Conservation (phyloP, 495 filamentous ascomycete genomes). For the Bombardia bombarda region DNA sequence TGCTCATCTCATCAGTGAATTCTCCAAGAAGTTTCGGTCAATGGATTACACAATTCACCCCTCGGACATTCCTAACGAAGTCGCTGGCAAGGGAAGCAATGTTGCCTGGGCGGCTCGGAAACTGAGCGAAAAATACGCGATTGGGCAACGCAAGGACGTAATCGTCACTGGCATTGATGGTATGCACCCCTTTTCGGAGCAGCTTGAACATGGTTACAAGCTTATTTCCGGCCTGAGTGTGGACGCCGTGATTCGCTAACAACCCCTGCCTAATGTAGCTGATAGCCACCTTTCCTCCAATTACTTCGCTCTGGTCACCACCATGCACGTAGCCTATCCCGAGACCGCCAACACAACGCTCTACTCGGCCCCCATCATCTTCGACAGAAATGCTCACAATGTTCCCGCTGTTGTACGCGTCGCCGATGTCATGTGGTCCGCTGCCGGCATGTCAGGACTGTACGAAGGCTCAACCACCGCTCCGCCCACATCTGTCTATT, state of each 20-base stretch:
- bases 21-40: conserved; percentile 50
- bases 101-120: conserved; percentile 56
- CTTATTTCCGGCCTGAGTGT: conserved; percentile 5
- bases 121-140: conserved; percentile 48
- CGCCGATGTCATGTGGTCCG: conserved; percentile 59
- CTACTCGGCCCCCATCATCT: conserved; percentile 63
- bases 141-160: conserved; percentile 44
- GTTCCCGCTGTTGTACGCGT: conserved; percentile 59
- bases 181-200: conserved; percentile 19
- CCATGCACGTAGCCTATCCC: conserved; percentile 46
- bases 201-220: not conserved
- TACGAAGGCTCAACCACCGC: conserved; percentile 50
- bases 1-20: conserved; percentile 41
- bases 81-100: conserved; percentile 63
- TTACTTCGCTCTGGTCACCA: conserved; percentile 55
- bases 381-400: conserved; percentile 60
- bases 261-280: conserved; percentile 33
- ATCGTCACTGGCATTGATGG: conserved; percentile 65
- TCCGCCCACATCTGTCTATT: conserved; percentile 65
- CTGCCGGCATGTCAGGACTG: conserved; percentile 57
- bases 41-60: conserved; percentile 58
- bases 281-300: conserved; percentile 60
- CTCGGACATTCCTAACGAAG: conserved; percentile 49
- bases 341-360: conserved; percentile 50
- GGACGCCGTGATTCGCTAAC: conserved; percentile 22